phyloP scores from a whole-genome alignment of 139 green algal genomes.

The Ettlia oleoabundans region DNA sequence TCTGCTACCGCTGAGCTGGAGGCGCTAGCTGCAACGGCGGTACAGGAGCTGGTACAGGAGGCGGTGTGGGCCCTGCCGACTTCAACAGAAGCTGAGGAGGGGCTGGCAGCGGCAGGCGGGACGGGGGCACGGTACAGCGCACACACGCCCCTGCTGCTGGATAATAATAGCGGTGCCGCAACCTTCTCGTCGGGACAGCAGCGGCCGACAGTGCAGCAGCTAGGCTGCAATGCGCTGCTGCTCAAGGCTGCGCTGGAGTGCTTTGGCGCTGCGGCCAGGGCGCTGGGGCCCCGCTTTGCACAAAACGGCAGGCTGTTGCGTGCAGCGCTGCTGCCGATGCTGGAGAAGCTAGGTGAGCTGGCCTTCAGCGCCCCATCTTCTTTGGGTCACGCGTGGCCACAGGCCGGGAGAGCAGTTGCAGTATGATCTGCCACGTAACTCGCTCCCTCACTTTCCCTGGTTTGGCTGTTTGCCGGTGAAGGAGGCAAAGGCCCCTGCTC shows the following conservation, averaged over 20 bases:
- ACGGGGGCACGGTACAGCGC: not conserved
- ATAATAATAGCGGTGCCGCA: not conserved
- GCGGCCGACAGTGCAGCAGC: conserved; percentile 32
- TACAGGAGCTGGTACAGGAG: conserved; percentile 28
- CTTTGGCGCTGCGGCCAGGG: conserved; percentile 53
- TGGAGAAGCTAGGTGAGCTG: conserved; percentile 70
- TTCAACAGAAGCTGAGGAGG: not conserved
- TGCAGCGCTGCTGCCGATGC: conserved; percentile 68
- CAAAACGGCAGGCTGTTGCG: conserved; percentile 58
- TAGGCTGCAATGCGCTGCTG: conserved; percentile 76
- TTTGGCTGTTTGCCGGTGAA: too few relatives aligned
- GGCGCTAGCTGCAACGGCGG: conserved; percentile 21
- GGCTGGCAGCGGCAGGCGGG: not conserved
- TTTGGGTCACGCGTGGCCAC: too few relatives aligned
- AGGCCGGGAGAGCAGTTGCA: too few relatives aligned
- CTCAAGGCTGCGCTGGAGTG: conserved; percentile 60
- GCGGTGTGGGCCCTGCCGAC: conserved; percentile 56
- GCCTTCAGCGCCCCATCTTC: too few relatives aligned
- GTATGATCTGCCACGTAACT: too few relatives aligned
- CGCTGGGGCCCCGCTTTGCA: conserved; percentile 56
- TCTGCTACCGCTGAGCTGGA: conserved; percentile 37
- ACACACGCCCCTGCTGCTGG: not conserved
- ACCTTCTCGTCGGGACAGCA: not conserved
- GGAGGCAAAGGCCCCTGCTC: too few relatives aligned
- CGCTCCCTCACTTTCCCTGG: too few relatives aligned